Base-by-base conservation (phyloP, 2,329 filamentous ascomycete species). In the Xylariaceae sp. region DNA sequence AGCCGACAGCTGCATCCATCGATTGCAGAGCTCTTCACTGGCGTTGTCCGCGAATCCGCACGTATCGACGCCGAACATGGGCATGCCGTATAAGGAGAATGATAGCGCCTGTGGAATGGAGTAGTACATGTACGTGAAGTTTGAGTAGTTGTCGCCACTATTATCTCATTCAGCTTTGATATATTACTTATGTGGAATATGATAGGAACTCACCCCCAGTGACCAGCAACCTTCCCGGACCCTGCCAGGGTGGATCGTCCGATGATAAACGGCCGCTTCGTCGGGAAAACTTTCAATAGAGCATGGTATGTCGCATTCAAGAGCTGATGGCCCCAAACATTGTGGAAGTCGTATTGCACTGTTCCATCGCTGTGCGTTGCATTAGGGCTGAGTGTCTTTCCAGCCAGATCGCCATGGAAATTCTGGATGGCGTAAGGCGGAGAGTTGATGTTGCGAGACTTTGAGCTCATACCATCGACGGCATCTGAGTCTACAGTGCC, bases 271-370 rank as follows among this genome's bases (percentile, higher is more conserved):
- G 91, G 91, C 0, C 91, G 85, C 71, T 89, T 88, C 11, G 76
- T 78, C 0, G 88, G 84, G 61, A 84, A 83, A 15, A 89, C 78
- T 1, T 78, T 72, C 2, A 87, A 76, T 37, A 94, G 82, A 59
- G 85, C 88, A 51, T 87, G 76, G 70, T 91, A 90, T 0, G 90
- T 94, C 8, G 89, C 88, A 61, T 88, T 88, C 58, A 91, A 78
- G 64, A 92, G 89, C 71, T 88, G 85, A 67, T 89, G 81, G 0
- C 89, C 89, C 68, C 81, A 93, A 1, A 94, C 75, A 69, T 90
- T 94, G 78, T 96, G 91, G 30, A 90, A 84, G 70, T 95, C 90
- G 69, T 96, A 96, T 70, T 95, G 88, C 47, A 83, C 72, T 1
- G 84, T 78, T 3, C 89, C 89, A 66, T 90, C 88, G 51, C 82